Percentiles rank a stretch among this genome's conserved stretches.
phyloP scores from a whole-genome alignment of 2,329 filamentous ascomycete genomes.

The Stagonosporopsis cucurbitacearum region DNA sequence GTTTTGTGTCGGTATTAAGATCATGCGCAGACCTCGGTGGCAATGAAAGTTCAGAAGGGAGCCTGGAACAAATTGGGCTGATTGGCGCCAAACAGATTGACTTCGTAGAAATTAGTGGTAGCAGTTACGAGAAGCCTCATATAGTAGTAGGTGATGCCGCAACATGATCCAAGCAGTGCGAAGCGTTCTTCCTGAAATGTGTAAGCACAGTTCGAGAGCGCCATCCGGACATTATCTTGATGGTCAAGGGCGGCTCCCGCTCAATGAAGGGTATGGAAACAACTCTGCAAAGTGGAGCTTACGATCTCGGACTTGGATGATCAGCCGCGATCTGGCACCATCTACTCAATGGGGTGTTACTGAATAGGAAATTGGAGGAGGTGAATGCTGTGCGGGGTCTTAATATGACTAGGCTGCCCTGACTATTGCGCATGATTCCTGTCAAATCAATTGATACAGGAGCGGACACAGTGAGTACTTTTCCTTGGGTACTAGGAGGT shows the following conservation, averaged over 20 bases:
- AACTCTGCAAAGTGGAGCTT: slow-evolving; percentile 53
- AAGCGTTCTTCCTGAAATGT: slow-evolving; percentile 74
- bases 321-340: slow-evolving; percentile 20
- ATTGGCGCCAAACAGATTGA: slow-evolving; percentile 62
- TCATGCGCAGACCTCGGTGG: slow-evolving; percentile 58
- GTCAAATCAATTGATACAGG: slow-evolving; percentile 6
- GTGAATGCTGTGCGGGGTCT: not conserved
- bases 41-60: slow-evolving; percentile 54
- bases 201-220: slow-evolving; percentile 56
- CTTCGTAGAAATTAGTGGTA: slow-evolving; percentile 73
- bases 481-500: not conserved
- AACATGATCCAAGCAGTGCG: slow-evolving; percentile 59
- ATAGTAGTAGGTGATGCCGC: slow-evolving; percentile 15
- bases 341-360: slow-evolving; percentile 4
- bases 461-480: slow-evolving; percentile 6
- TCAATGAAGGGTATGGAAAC: slow-evolving; percentile 62
- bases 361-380: slow-evolving; percentile 2
- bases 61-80: slow-evolving; percentile 63
- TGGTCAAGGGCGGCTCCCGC: slow-evolving; percentile 65
- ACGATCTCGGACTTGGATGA: slow-evolving; percentile 25
- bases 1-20: slow-evolving; percentile 58
- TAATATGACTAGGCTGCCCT: not conserved
- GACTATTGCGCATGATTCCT: slow-evolving; percentile 1
- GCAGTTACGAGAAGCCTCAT: slow-evolving; percentile 46
- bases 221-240: slow-evolving; percentile 50